A percentile compares a stretch with the other conserved stretches of the same genome.
Evolutionary conservation across 1,139 yeast genomes (phyloP).

Genomic region (Pichia sp.): DNA sequence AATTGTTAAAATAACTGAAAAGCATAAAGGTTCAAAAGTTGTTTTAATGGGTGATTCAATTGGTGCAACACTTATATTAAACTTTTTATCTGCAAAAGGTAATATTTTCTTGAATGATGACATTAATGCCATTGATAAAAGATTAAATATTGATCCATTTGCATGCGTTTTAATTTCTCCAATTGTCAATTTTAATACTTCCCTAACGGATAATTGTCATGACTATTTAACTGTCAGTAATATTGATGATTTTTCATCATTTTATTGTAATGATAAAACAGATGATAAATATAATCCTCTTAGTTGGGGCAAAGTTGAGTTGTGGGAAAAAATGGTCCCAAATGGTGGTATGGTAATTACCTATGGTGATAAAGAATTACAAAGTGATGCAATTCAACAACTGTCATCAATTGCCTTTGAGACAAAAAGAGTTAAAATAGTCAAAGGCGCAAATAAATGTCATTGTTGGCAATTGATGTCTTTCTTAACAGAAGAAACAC

Average conservation of each 20-base stretch:
- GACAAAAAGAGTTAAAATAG: constrained; percentile 26
- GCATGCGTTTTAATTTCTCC: constrained; percentile 38
- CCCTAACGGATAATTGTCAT: no score
- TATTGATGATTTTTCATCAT: not conserved
- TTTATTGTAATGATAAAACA: not conserved
- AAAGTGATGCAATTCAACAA: constrained; percentile 32
- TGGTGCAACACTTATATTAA: constrained; percentile 36
- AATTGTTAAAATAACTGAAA: constrained; percentile 28
- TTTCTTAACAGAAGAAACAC: constrained; percentile 30
- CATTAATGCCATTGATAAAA: not conserved
- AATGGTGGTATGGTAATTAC: constrained; percentile 31
- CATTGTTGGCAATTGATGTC: constrained; percentile 34
- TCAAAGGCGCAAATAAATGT: constrained; percentile 24
- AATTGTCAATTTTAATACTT: constrained; percentile 17
- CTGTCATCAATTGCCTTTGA: constrained; percentile 23
- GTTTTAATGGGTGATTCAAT: constrained; percentile 37
- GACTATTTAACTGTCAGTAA: constrained; percentile 1
- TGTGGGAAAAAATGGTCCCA: constrained; percentile 39
- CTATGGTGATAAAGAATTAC: constrained; percentile 37
- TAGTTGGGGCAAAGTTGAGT: constrained; percentile 28
- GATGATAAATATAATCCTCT: constrained; percentile 30
- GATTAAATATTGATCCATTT: constrained; percentile 25
- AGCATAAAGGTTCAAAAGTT: constrained; percentile 25
- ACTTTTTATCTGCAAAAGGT: constrained; percentile 28
- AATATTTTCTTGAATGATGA: constrained; percentile 5